Percentiles rank a stretch among this genome's conserved stretches.
Conservation (phyloP, 805 yeast species). For the Danielia reshetovae region DNA sequence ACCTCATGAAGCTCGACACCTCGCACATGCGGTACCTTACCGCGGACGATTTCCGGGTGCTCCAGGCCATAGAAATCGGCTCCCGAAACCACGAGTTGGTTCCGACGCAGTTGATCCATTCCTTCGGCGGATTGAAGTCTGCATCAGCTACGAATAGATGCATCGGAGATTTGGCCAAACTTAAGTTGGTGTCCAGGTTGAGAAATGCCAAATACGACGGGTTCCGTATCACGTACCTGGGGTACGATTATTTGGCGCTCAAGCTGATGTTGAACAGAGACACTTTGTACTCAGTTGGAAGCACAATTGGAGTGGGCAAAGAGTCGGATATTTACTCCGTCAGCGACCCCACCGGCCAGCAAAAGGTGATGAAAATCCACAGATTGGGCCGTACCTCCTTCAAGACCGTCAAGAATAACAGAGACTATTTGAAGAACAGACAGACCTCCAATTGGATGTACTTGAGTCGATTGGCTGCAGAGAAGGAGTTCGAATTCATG, state of each 20-base stretch:
- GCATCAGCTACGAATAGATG: slow-evolving; percentile 73
- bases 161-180: slow-evolving; percentile 82
- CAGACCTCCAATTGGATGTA: slow-evolving; percentile 90
- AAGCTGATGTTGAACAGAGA: slow-evolving; percentile 76
- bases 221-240: slow-evolving; percentile 79
- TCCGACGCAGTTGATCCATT: slow-evolving; percentile 80
- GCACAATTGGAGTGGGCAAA: slow-evolving; percentile 93
- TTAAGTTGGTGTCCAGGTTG: slow-evolving; percentile 69
- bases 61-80: slow-evolving; percentile 87
- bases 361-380: slow-evolving; percentile 81
- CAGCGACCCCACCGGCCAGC: slow-evolving; percentile 57
- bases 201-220: slow-evolving; percentile 96
- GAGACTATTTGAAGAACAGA: slow-evolving; percentile 80
- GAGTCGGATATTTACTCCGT: slow-evolving; percentile 93
- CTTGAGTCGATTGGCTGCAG: slow-evolving; percentile 83
- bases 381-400: slow-evolving; percentile 93
- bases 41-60: slow-evolving; percentile 83
- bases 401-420: slow-evolving; percentile 84
- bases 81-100: slow-evolving; percentile 92
- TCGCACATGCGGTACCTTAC: slow-evolving; percentile 91
- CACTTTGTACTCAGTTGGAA: slow-evolving; percentile 73
- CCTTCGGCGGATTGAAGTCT: slow-evolving; percentile 72
- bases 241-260: slow-evolving; percentile 89
- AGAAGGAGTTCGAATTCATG: slow-evolving; percentile 90
- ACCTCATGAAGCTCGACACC: slow-evolving; percentile 92